Conservation (phyloP, 768 basidiomycete genomes). For the Mycena albidolilacea region DNA sequence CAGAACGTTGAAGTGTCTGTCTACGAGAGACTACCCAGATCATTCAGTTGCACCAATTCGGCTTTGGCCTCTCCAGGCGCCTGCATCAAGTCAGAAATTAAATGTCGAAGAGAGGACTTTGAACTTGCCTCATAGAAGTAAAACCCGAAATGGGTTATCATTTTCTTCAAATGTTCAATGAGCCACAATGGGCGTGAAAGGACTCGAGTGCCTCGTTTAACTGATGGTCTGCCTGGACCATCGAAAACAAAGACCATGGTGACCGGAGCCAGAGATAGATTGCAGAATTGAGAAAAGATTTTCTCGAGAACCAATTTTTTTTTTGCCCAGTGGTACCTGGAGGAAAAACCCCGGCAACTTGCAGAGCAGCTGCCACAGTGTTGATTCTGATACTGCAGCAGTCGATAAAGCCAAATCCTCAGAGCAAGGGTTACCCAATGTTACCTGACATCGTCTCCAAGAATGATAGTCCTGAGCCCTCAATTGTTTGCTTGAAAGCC, state of each 20-base stretch:
- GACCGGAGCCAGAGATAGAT: neutral
- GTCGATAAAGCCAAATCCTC: neutral
- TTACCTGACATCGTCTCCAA: slow-evolving; percentile 14
- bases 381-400: neutral
- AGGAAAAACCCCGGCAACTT: neutral
- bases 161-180: neutral
- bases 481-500: slow-evolving; percentile 10
- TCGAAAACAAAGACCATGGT: slow-evolving; percentile 6
- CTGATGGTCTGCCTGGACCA: neutral
- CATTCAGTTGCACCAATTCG: neutral
- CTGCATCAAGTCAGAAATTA: neutral
- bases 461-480: neutral
- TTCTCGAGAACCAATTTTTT: neutral
- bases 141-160: slow-evolving; percentile 6
- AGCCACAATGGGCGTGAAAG: neutral
- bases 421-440: neutral
- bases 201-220: slow-evolving; percentile 6
- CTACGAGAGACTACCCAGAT: no score
- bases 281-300: slow-evolving; percentile 6
- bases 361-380: neutral
- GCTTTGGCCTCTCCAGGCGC: slow-evolving; percentile 18
- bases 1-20: no score
- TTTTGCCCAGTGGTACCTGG: neutral
- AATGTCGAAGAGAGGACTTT: no score
- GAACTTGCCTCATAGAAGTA: neutral